phyloP scores from a whole-genome alignment of 352 stramenopile species.

The Phytophthora meadii region DNA sequence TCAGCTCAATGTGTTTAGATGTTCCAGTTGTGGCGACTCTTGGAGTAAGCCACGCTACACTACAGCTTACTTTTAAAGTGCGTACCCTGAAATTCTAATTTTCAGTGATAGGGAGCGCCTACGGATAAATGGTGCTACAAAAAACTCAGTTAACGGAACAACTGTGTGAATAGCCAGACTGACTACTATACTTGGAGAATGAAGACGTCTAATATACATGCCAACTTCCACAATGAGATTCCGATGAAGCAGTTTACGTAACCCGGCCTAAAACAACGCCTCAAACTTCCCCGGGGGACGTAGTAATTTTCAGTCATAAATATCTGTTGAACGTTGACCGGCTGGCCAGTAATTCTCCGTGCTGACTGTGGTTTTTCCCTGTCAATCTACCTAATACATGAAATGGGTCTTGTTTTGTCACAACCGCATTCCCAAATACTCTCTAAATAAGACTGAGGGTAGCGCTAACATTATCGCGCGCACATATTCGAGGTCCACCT shows the following conservation, averaged over 20 bases:
- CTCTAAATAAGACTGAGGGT: constrained; percentile 7
- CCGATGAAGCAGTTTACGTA: constrained; percentile 11
- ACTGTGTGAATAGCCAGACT: neutral
- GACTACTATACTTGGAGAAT: constrained; percentile 15
- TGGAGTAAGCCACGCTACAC: constrained; percentile 1
- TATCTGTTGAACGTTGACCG: neutral
- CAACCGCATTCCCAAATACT: constrained; percentile 2
- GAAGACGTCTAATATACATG: constrained; percentile 18
- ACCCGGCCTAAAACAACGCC: neutral
- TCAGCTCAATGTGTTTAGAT: too few species aligned
- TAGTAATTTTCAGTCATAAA: constrained; percentile 1
- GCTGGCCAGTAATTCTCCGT: neutral
- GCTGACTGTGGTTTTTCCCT: constrained; percentile 4
- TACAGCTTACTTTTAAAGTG: constrained; percentile 7
- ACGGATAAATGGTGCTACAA: constrained; percentile 5
- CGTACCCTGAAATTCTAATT: constrained; percentile 1
- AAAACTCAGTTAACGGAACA: neutral
- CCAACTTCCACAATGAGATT: constrained; percentile 9
- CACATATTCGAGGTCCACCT: too few species aligned
- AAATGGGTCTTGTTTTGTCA: constrained; percentile 19
- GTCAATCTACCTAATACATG: constrained; percentile 9
- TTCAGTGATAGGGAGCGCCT: constrained; percentile 2
- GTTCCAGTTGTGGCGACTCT: neutral
- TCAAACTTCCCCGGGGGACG: neutral
- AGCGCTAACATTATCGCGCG: constrained; percentile 2